phyloP scores from a whole-genome alignment of 23 red algal genomes.

The Gracilaria vermiculophylla region DNA sequence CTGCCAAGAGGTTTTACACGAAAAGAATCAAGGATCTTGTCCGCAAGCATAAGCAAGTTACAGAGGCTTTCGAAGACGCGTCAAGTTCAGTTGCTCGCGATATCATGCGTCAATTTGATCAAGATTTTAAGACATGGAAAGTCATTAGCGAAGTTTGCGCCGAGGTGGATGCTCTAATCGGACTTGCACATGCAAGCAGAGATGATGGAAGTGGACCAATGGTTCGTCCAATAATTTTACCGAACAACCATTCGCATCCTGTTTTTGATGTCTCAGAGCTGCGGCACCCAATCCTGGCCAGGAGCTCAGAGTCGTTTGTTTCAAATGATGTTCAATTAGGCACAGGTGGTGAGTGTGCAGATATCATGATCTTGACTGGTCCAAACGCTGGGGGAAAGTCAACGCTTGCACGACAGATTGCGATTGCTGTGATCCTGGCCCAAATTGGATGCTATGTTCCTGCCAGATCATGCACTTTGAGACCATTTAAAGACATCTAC shows the following conservation, averaged over 20 bases:
- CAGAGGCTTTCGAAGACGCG: conserved; percentile 57
- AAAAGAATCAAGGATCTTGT: conserved; percentile 51
- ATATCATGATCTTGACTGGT: conserved; percentile 75
- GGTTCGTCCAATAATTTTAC: conserved; percentile 48
- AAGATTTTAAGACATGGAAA: conserved; percentile 50
- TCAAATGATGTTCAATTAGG: conserved; percentile 73
- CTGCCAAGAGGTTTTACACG: conserved; percentile 86
- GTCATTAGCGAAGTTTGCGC: conserved; percentile 49
- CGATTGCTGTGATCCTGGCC: conserved; percentile 86
- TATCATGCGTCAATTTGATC: conserved; percentile 83
- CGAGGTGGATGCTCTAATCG: conserved; percentile 85
- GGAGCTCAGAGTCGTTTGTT: conserved; percentile 60
- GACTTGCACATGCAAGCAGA: conserved; percentile 46
- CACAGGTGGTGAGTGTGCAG: background rate
- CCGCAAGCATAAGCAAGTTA: conserved; percentile 34
- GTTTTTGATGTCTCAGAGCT: conserved; percentile 41
- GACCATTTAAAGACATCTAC: conserved; percentile 84
- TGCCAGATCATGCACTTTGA: conserved; percentile 54
- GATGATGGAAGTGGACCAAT: conserved; percentile 58
- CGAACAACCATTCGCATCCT: conserved; percentile 31
- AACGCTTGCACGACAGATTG: conserved; percentile 85
- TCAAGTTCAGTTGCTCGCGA: conserved; percentile 48
- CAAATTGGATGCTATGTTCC: conserved; percentile 97
- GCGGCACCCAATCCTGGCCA: conserved; percentile 73
- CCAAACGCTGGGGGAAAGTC: conserved; percentile 96